Evolutionary conservation across 495 filamentous ascomycete genomes (phyloP).

Genomic region (Neurospora discreta): DNA sequence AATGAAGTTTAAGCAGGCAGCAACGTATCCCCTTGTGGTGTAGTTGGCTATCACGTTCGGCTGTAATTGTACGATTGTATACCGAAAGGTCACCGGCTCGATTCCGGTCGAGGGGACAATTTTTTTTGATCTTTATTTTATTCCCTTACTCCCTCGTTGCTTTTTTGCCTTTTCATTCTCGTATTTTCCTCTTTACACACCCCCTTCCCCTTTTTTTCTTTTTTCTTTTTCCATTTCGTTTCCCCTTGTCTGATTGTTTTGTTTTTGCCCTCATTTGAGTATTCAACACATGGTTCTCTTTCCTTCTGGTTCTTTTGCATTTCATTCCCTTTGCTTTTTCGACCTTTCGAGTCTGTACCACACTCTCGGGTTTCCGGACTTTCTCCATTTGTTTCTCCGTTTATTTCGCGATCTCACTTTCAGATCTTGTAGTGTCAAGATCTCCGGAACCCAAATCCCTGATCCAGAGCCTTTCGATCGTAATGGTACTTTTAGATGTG

Average conservation of each 20-base stretch:
- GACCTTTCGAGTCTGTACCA: not conserved
- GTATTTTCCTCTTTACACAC: not conserved
- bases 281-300: not conserved
- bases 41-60: not conserved
- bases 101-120: not conserved
- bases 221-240: not conserved
- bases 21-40: not conserved
- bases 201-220: not conserved
- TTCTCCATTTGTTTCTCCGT: not conserved
- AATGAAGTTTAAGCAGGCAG: no score
- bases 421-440: not conserved
- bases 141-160: not conserved
- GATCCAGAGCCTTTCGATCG: not conserved
- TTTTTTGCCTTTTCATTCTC: not conserved
- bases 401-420: not conserved
- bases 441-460: not conserved
- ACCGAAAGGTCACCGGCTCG: not conserved
- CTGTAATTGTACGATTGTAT: no score
- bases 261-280: not conserved
- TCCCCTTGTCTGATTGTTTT: not conserved
- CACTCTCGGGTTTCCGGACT: not conserved
- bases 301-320: not conserved
- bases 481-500: not conserved
- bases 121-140: not conserved
- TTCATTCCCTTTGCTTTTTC: not conserved